These are phyloP conservation scores for Cantharellus cinnabarinus DNA, from an alignment of 768 basidiomycete species.

Conservation along the genomic window DNA sequence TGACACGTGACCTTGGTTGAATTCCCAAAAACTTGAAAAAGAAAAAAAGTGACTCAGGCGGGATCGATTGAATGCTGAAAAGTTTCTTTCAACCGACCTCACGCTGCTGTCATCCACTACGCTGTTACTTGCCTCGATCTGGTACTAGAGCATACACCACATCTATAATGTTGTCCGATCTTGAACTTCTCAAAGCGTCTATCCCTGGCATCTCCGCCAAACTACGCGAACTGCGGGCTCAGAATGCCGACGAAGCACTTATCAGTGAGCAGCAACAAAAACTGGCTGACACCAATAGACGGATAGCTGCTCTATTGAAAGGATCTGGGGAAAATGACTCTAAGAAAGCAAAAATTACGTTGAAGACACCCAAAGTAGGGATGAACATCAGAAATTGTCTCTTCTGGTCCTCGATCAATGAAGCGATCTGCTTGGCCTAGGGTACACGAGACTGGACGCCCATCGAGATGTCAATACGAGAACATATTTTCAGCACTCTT, in stretches of 20 bases:
- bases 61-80: background rate
- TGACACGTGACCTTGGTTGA: too few relatives aligned
- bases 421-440: conserved; percentile 20
- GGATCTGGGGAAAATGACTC: conserved; percentile 33
- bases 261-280: conserved; percentile 46
- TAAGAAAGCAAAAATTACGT: conserved; percentile 36
- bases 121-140: background rate
- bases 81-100: background rate
- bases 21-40: background rate
- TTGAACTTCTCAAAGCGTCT: conserved; percentile 6
- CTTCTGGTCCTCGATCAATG: conserved; percentile 1
- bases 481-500: conserved; percentile 74
- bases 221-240: conserved; percentile 11
- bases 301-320: conserved; percentile 14
- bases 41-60: background rate
- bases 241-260: conserved; percentile 28
- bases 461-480: conserved; percentile 77
- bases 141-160: background rate
- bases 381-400: background rate
- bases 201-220: conserved; percentile 6
- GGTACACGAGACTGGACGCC: conserved; percentile 93
- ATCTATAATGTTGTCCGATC: background rate
- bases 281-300: conserved; percentile 20
- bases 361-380: conserved; percentile 88
- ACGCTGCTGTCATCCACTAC: background rate